These are phyloP conservation scores for Cynara cardunculus DNA, from an alignment of 129 eudicot genomes.

Conservation along the genomic window DNA sequence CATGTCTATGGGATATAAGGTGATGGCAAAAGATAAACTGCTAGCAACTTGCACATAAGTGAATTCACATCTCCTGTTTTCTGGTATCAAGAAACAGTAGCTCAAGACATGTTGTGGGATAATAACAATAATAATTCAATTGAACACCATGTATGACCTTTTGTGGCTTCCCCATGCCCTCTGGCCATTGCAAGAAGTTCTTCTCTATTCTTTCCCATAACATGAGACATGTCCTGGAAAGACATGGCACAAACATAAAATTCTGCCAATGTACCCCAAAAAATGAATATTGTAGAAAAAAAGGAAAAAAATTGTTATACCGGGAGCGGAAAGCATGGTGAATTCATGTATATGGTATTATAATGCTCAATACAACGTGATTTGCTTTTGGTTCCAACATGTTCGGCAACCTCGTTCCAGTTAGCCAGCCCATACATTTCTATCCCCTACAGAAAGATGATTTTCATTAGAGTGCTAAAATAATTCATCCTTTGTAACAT, in stretches of 20 bases:
- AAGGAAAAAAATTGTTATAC: slow-evolving; percentile 34
- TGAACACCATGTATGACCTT: slow-evolving; percentile 42
- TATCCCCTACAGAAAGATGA: slow-evolving; percentile 54
- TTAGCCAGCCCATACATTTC: slow-evolving; percentile 98
- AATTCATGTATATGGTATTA: slow-evolving; percentile 71
- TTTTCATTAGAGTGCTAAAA: neutral
- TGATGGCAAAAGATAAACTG: neutral
- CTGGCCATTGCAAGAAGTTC: slow-evolving; percentile 97
- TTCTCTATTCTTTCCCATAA: slow-evolving; percentile 94
- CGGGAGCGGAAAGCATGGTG: slow-evolving; percentile 95
- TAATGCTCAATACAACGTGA: slow-evolving; percentile 78
- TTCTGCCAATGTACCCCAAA: neutral
- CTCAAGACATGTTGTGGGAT: neutral
- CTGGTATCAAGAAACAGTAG: neutral
- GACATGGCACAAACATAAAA: slow-evolving; percentile 13
- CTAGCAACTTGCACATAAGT: neutral
- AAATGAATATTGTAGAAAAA: neutral
- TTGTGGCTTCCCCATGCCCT: slow-evolving; percentile 58
- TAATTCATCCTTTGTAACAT: slow-evolving; percentile 6
- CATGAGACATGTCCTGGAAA: slow-evolving; percentile 90
- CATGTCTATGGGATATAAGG: neutral
- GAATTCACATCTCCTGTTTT: neutral
- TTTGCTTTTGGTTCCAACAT: slow-evolving; percentile 97
- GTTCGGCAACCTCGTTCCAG: slow-evolving; percentile 98
- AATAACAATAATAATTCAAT: neutral